Evolutionary conservation across 2,329 filamentous ascomycete species (phyloP), one percentile per base, ranked within the genome.

Genomic region (Cryphonectria naterciae): DNA sequence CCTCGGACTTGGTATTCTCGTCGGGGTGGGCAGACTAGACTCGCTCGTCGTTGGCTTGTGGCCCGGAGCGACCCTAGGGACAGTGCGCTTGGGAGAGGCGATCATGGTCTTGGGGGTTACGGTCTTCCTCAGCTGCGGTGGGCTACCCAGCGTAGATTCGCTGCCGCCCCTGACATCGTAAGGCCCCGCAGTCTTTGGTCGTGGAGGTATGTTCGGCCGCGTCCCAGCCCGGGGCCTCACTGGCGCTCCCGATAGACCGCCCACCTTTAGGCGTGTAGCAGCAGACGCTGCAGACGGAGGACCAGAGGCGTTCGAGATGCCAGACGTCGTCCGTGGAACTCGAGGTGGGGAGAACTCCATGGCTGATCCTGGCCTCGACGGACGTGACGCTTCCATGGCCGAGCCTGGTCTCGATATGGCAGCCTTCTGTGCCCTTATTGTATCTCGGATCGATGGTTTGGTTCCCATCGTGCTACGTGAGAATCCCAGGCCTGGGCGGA

Each of bases 371-470:
- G 89, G 89, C 11, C 89, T 83, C 35, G 84, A 78, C 15, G 87
- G 88, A 1, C 89, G 78, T 68, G 67, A 86, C 67, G 84, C 78
- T 49, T 85, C 82, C 75, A 88, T 75, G 37, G 87, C 88, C 76
- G 85, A 68, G 58, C 67, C 67, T n/a, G 67, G 67, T n/a, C 67
- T 41, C 11, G 67, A 56, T 22, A 68, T 39, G 17, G 58, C 43
- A 63, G 67, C 93, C 81, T 94, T 95, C 78, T 95, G 92, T 7
- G 94, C 94, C 77, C 94, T 83, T 85, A 98, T 94, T 4, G 93
- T 86, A 76, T 97, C 95, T 74, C 93, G 91, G 37, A 98, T 81
- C 15, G 92, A 93, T 15, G 89, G 87, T 73, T 91, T 91, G 56
- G 86, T 80, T 37, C 83, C 79, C 79, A 86, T 87, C 19, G 88